Evolutionary conservation across 345 rosid genomes (phyloP).

Genomic region (Murraya koenigii): DNA sequence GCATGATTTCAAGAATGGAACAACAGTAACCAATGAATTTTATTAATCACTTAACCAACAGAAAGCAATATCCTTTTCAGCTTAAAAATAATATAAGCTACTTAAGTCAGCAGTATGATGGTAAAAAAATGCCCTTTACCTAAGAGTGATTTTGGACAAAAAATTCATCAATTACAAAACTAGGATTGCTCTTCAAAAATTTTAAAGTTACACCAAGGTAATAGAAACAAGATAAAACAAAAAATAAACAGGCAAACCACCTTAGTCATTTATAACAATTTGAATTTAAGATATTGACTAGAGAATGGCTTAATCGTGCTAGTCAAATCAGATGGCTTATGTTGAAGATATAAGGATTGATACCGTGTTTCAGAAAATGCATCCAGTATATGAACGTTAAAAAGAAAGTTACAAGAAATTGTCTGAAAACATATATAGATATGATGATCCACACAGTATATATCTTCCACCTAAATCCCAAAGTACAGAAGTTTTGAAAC

Average conservation of each 20-base stretch:
- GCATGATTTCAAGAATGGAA: background rate
- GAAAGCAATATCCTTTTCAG: background rate
- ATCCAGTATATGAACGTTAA: background rate
- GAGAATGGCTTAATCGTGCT: background rate
- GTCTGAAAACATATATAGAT: background rate
- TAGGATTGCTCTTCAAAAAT: background rate
- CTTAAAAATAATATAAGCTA: background rate
- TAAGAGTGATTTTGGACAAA: background rate
- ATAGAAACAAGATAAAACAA: background rate
- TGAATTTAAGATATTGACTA: background rate
- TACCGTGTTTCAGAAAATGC: background rate
- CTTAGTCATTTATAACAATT: background rate
- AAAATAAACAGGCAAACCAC: background rate
- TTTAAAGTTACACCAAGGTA: background rate
- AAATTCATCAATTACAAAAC: background rate
- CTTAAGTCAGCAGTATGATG: background rate
- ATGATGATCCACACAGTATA: background rate
- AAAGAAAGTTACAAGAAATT: background rate
- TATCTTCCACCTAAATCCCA: background rate
- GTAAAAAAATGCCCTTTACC: background rate
- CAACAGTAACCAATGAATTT: background rate
- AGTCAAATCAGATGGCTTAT: background rate
- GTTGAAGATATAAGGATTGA: background rate
- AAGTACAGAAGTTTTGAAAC: background rate
- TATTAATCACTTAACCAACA: background rate